Conservation (phyloP, 83 land plant species). For the Picea engelmannii region DNA sequence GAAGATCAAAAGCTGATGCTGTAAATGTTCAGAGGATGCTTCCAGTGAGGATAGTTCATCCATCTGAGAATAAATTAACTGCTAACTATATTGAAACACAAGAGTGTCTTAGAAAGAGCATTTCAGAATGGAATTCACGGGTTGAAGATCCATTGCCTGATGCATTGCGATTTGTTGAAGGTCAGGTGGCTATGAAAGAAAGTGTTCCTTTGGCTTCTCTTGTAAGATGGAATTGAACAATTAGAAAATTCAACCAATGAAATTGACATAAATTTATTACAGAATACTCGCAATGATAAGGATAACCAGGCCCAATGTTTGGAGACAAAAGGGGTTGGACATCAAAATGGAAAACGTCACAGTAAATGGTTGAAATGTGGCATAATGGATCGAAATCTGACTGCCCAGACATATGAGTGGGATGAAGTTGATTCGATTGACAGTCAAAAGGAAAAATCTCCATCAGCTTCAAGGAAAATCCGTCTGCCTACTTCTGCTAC, state of each 20-base stretch:
- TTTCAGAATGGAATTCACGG: not conserved
- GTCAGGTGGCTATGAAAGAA: not conserved
- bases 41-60: too few species aligned
- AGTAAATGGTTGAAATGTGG: not conserved
- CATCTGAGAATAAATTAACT: too few species aligned
- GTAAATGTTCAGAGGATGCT: too few species aligned
- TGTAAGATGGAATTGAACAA: not conserved
- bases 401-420: slow-evolving; percentile 1
- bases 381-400: slow-evolving; percentile 9
- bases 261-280: too few species aligned
- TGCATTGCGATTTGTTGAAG: slow-evolving; percentile 4
- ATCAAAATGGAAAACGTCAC: not conserved
- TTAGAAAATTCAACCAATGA: too few species aligned
- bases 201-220: not conserved
- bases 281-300: too few species aligned
- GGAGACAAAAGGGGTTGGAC: not conserved
- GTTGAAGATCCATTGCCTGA: slow-evolving; percentile 11
- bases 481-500: not conserved
- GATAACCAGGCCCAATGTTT: not conserved
- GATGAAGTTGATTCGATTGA: not conserved
- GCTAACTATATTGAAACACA: too few species aligned
- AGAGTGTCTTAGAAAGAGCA: too few species aligned
- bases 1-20: too few species aligned
- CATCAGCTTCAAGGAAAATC: slow-evolving; percentile 8
- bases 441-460: not conserved